Evolutionary conservation across 2,329 filamentous ascomycete genomes (phyloP), one percentile per base, ranked within the genome.

Genomic region (Diatrype stigma): DNA sequence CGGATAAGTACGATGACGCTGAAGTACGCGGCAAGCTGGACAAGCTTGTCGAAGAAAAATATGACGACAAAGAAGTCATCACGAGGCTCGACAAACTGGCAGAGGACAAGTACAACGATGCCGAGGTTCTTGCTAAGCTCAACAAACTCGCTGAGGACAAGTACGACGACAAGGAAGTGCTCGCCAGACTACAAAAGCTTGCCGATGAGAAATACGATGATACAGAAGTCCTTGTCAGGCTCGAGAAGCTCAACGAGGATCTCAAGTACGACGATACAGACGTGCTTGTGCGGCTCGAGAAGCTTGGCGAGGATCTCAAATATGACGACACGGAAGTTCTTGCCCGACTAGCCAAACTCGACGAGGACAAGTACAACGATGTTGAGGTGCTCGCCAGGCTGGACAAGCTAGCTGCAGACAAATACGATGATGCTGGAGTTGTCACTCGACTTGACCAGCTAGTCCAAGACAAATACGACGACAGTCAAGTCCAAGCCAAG

Each of bases 131-230:
- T 3, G 47, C 37, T 7, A 42, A 22, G 28, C 35, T 34, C 5
- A 52, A 53, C 3, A 63, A 71, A 2, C 67, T 70, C 14, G 65
- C 70, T 51, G 73, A 73, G 56, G 40, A 44, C 12, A 44, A 44
- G n/a, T 44, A 44, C n/a, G 22, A 28, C 22, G 40, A 44, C 22
- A 8, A 19, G 12, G 40, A 44, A 4, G 40, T 44, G 12, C 21
- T 23, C 14, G 16, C 40, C n/a, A 23, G 22, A 17, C 68, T 73
- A 8, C 68, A 73, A 49, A 67, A 63, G 52, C 60, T 58, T 3
- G 44, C 53, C 19, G 48, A 49, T 19, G 47, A 49, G n/a, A 51
- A 55, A 26, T 44, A 44, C 14, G 22, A 44, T n/a, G 40, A 44
- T 19, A 44, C 65, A 1, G 63, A 64, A 21, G 51, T 68, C 16